Percentiles rank a stretch among this genome's conserved stretches.
Conservation (phyloP, 306 rosid species). For the Abrus pulchellus region DNA sequence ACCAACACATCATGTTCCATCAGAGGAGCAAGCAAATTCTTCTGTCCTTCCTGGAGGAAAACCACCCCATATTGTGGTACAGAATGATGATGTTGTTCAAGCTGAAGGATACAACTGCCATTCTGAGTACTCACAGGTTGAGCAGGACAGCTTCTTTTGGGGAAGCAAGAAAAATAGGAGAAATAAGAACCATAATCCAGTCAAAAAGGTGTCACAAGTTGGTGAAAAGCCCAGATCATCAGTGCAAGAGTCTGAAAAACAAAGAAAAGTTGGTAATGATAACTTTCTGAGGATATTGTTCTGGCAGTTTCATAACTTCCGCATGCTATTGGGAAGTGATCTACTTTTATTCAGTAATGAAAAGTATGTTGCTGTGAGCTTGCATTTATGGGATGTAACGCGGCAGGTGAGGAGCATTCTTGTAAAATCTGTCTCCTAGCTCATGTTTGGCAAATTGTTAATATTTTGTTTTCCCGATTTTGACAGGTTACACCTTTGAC, state of each 20-base stretch:
- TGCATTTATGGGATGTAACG: slow-evolving; percentile 97
- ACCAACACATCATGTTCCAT: slow-evolving; percentile 70
- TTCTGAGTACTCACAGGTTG: slow-evolving; percentile 69
- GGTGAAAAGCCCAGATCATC: slow-evolving; percentile 79
- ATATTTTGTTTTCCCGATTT: slow-evolving; percentile 38
- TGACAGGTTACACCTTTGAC: slow-evolving; percentile 88
- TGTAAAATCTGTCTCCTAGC: slow-evolving; percentile 30
- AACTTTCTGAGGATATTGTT: slow-evolving; percentile 82
- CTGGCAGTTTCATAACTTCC: slow-evolving; percentile 98
- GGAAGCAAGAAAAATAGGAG: slow-evolving; percentile 72
- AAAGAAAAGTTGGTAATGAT: slow-evolving; percentile 76
- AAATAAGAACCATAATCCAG: slow-evolving; percentile 63
- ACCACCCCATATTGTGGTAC: slow-evolving; percentile 68
- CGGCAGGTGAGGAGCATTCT: slow-evolving; percentile 67
- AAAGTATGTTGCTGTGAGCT: slow-evolving; percentile 94
- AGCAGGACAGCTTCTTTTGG: slow-evolving; percentile 67
- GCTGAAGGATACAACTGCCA: slow-evolving; percentile 63
- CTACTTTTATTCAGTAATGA: slow-evolving; percentile 92
- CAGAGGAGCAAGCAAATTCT: slow-evolving; percentile 68
- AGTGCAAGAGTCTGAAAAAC: slow-evolving; percentile 85
- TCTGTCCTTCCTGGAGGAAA: slow-evolving; percentile 80
- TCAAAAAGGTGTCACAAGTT: slow-evolving; percentile 78
- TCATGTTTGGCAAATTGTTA: slow-evolving; percentile 39
- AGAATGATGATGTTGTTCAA: slow-evolving; percentile 60
- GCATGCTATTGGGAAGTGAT: slow-evolving; percentile 97